phyloP scores from a whole-genome alignment of 2,329 filamentous ascomycete genomes.

The Fragosphaeria purpurea region DNA sequence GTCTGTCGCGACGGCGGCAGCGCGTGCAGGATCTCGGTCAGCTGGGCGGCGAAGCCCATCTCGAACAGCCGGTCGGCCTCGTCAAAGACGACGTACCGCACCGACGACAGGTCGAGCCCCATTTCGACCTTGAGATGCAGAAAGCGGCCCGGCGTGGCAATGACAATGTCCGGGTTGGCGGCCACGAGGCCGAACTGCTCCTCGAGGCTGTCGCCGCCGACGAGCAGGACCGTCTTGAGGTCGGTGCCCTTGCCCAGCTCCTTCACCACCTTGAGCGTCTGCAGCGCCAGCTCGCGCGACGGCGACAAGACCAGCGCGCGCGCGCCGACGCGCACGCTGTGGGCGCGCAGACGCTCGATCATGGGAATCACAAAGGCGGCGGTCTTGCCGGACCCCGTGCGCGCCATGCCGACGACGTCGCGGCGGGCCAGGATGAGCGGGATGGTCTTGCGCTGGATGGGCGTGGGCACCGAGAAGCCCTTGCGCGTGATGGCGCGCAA shows the following conservation, averaged over 20 bases:
- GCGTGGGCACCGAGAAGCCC: constrained; percentile 91
- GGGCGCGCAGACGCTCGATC: constrained; percentile 85
- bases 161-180: constrained; percentile 91
- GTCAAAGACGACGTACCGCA: constrained; percentile 93
- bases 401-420: constrained; percentile 98
- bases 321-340: constrained; percentile 77
- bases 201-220: constrained; percentile 90
- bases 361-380: constrained; percentile 97
- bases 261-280: constrained; percentile 94
- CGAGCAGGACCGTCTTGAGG: constrained; percentile 77
- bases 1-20: constrained; percentile 80
- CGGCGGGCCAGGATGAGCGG: constrained; percentile 80
- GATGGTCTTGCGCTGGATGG: constrained; percentile 94
- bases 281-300: constrained; percentile 85
- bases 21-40: constrained; percentile 86
- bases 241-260: constrained; percentile 87
- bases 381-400: constrained; percentile 98
- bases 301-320: constrained; percentile 84
- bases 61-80: constrained; percentile 96
- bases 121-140: constrained; percentile 96
- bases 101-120: constrained; percentile 78
- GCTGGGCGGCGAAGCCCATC: constrained; percentile 92
- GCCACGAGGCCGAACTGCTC: constrained; percentile 93
- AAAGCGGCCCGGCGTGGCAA: constrained; percentile 93
- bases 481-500: constrained; percentile 88